Percentiles rank a stretch among this genome's conserved stretches.
phyloP scores from a whole-genome alignment of 2,329 filamentous ascomycete species.

The Fusarium guadeloupense region DNA sequence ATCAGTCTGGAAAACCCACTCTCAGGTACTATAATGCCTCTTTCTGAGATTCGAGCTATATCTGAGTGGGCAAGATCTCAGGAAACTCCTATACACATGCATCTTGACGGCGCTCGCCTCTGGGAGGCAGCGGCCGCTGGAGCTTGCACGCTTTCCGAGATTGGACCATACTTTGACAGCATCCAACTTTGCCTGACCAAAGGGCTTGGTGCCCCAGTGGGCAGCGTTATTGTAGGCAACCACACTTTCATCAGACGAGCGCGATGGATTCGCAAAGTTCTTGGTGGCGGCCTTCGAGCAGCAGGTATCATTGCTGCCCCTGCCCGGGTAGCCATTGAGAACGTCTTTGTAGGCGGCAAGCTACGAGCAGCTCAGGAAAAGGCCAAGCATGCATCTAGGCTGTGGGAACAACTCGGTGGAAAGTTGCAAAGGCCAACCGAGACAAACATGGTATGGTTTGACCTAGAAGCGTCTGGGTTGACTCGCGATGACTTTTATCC shows the following conservation, averaged over 20 bases:
- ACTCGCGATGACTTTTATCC: constrained; percentile 48
- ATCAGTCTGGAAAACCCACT: constrained; percentile 89
- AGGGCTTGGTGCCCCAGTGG: constrained; percentile 81
- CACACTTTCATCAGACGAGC: constrained; percentile 48
- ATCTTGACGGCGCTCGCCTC: constrained; percentile 80
- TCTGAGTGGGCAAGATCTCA: constrained; percentile 71
- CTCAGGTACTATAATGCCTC: constrained; percentile 78
- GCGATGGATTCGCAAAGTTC: constrained; percentile 67
- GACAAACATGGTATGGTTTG: constrained; percentile 90
- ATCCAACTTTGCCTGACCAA: constrained; percentile 83
- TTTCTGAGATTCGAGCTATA: constrained; percentile 75
- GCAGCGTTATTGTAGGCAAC: constrained; percentile 73
- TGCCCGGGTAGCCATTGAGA: constrained; percentile 71
- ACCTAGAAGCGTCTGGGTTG: constrained; percentile 70
- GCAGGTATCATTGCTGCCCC: constrained; percentile 76
- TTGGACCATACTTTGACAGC: constrained; percentile 74
- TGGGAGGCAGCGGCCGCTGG: constrained; percentile 82
- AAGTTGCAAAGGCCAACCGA: constrained; percentile 74
- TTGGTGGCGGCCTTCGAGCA: constrained; percentile 79
- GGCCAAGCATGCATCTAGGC: constrained; percentile 69
- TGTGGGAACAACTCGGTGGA: constrained; percentile 78
- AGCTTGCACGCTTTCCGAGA: constrained; percentile 72
- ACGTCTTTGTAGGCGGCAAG: constrained; percentile 64
- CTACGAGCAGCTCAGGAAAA: constrained; percentile 68
- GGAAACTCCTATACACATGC: constrained; percentile 66